phyloP scores from a whole-genome alignment of 2,329 filamentous ascomycete genomes.

The Monosporascus sp. region DNA sequence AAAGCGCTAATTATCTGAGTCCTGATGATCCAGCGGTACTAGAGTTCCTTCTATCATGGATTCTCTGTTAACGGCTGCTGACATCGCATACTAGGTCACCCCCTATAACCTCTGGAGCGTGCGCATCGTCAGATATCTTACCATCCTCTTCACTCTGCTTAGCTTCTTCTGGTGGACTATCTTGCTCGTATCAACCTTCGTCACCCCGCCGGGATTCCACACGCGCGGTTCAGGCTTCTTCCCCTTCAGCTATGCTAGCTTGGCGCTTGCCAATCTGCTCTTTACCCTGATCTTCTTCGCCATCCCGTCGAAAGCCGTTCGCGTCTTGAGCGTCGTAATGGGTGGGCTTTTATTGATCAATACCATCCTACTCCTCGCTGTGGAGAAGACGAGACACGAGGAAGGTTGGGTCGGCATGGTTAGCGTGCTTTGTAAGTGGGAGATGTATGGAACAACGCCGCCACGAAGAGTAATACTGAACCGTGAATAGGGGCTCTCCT shows the following conservation, averaged over 20 bases:
- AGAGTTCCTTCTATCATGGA: slow-evolving; percentile 3
- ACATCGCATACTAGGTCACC: slow-evolving; percentile 18
- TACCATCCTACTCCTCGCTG: slow-evolving; percentile 72
- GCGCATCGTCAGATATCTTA: slow-evolving; percentile 71
- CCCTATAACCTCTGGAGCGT: slow-evolving; percentile 96
- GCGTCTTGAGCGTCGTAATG: slow-evolving; percentile 65
- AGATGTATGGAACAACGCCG: neutral
- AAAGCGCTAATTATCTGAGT: slow-evolving; percentile 58
- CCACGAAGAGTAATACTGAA: slow-evolving; percentile 6
- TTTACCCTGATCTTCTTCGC: slow-evolving; percentile 83
- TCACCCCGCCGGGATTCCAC: slow-evolving; percentile 82
- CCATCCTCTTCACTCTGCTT: slow-evolving; percentile 67
- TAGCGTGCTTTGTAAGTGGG: slow-evolving; percentile 60
- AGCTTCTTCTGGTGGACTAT: slow-evolving; percentile 92
- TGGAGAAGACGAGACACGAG: slow-evolving; percentile 69
- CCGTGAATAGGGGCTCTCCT: slow-evolving; percentile 57
- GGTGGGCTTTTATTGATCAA: slow-evolving; percentile 65
- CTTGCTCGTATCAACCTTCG: slow-evolving; percentile 82
- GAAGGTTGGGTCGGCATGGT: slow-evolving; percentile 90
- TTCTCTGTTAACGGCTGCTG: slow-evolving; percentile 10
- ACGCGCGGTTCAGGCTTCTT: slow-evolving; percentile 90
- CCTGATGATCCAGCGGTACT: slow-evolving; percentile 77
- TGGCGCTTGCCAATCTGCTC: slow-evolving; percentile 71
- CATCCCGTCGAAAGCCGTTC: slow-evolving; percentile 72
- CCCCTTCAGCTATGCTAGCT: slow-evolving; percentile 74